phyloP scores from a whole-genome alignment of 2,329 filamentous ascomycete species.

The Mycosphaerelloides madeirae region DNA sequence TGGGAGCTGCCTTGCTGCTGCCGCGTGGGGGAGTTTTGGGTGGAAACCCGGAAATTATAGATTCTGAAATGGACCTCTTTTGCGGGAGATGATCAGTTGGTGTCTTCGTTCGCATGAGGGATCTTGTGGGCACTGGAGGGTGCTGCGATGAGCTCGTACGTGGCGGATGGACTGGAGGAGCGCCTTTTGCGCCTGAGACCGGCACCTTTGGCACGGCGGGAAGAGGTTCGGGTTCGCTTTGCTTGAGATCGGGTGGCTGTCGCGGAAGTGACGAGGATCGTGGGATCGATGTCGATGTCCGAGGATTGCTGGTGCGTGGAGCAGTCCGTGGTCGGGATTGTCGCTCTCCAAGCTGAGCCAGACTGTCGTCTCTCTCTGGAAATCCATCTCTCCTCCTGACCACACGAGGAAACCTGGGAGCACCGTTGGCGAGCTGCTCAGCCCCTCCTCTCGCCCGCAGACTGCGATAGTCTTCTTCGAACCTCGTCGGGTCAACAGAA shows the following conservation, averaged over 20 bases:
- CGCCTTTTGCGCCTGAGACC: constrained; percentile 14
- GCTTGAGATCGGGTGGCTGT: background rate
- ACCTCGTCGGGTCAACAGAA: constrained; percentile 29
- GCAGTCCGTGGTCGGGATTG: background rate
- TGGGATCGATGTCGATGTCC: constrained; percentile 23
- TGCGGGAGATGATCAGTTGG: constrained; percentile 18
- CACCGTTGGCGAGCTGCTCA: constrained; percentile 12
- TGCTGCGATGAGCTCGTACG: constrained; percentile 13
- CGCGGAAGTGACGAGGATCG: constrained; percentile 18
- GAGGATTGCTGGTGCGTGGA: constrained; percentile 20
- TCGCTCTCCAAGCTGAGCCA: background rate
- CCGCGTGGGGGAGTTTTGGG: constrained; percentile 7
- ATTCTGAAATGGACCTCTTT: constrained; percentile 3
- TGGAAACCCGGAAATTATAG: background rate
- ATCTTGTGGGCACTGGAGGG: constrained; percentile 18
- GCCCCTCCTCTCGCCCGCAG: constrained; percentile 9
- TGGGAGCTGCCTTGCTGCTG: constrained; percentile 2
- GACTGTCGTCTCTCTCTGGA: background rate
- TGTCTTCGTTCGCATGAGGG: constrained; percentile 20
- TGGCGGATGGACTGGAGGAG: constrained; percentile 21
- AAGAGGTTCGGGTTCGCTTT: constrained; percentile 1
- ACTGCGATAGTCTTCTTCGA: constrained; percentile 27
- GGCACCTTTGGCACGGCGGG: constrained; percentile 6
- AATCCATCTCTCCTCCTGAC: background rate
- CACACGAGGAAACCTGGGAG: background rate